Percentiles rank a stretch among this genome's conserved stretches.
phyloP scores from a whole-genome alignment of 305 asterid genomes.

The Striga hermonthica region DNA sequence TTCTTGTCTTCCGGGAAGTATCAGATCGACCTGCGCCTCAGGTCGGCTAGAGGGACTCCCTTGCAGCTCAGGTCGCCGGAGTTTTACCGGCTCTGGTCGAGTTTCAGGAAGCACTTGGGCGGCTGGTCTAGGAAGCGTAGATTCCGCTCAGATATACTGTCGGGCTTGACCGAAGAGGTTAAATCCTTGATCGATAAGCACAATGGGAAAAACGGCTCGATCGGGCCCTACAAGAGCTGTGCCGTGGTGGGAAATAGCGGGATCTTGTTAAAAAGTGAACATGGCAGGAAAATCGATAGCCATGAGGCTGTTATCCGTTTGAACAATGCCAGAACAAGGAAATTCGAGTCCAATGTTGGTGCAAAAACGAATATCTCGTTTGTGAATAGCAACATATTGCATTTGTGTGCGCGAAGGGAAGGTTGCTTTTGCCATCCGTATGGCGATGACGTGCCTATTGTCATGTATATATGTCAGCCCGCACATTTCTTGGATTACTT shows the following conservation, averaged over 20 bases:
- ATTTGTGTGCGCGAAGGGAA: conserved; percentile 66
- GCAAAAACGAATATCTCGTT: conserved; percentile 72
- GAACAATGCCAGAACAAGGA: conserved; percentile 67
- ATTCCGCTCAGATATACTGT: conserved; percentile 46
- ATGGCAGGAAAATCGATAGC: conserved; percentile 63
- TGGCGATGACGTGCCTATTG: conserved; percentile 60
- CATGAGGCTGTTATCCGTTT: conserved; percentile 79
- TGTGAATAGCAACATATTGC: conserved; percentile 85
- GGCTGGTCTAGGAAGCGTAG: conserved; percentile 75
- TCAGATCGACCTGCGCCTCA: conserved; percentile 44
- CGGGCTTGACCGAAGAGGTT: conserved; percentile 41
- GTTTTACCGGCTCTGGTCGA: conserved; percentile 69
- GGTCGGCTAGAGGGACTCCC: conserved; percentile 54
- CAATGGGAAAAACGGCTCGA: conserved; percentile 31
- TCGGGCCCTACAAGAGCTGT: conserved; percentile 52
- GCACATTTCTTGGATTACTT: conserved; percentile 77
- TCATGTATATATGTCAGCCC: conserved; percentile 88
- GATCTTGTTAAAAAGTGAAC: conserved; percentile 50
- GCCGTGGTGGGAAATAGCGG: conserved; percentile 99
- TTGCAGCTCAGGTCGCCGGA: conserved; percentile 68
- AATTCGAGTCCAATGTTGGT: conserved; percentile 69
- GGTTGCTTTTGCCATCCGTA: conserved; percentile 94
- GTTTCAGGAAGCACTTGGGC: conserved; percentile 50
- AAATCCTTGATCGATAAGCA: conserved; percentile 35
- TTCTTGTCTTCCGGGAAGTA: conserved; percentile 69